Evolutionary conservation across 2,329 filamentous ascomycete species (phyloP), one percentile per base, ranked within the genome.

Genomic region (Teratosphaeria gauchensis): DNA sequence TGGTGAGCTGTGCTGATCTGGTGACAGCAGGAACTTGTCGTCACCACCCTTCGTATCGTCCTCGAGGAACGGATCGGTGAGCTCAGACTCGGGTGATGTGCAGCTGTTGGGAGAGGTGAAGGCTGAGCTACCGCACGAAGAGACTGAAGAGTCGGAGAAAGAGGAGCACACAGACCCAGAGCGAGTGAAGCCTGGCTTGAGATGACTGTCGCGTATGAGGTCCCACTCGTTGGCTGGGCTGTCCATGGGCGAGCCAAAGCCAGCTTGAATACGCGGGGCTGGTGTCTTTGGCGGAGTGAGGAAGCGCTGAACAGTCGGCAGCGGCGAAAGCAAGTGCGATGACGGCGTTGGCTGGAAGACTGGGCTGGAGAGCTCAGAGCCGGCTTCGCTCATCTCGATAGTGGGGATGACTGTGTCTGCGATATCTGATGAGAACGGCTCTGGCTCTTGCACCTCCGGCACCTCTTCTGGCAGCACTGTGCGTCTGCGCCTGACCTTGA

Each of bases 131-230:
- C 80, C 81, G 55, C 77, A 76, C 0, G 84, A 86, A 12, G 82
- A 84, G 19, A 81, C 71, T 2, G 84, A 86, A 0, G 84, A 86
- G 67, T 86, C 81, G 2, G 84, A 86, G 52, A 80, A 76, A 58
- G 79, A 77, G 2, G 83, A 85, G 64, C 79, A 81, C 4, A 80
- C 77, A 2, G 84, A 86, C 6, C 77, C 76, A 3, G 84, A 80
- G 51, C 84, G 78, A 64, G 75, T 75, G 55, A 84, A 67, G 1
- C 58, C 48, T 33, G 61, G 59, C 31, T 16, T 12, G 35, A 12
- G 35, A 16, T 42, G 12, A 42, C 63, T 68, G 58, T 66, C 64
- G 57, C 63, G 69, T 59, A 72, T 70, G 35, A 72, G 56, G 31
- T 65, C 67, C 69, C 68, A 69, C 58, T 71, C 69, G 46, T 71